phyloP scores from a whole-genome alignment of 1,139 yeast genomes.

The Kurtzmaniella quercitrusa region DNA sequence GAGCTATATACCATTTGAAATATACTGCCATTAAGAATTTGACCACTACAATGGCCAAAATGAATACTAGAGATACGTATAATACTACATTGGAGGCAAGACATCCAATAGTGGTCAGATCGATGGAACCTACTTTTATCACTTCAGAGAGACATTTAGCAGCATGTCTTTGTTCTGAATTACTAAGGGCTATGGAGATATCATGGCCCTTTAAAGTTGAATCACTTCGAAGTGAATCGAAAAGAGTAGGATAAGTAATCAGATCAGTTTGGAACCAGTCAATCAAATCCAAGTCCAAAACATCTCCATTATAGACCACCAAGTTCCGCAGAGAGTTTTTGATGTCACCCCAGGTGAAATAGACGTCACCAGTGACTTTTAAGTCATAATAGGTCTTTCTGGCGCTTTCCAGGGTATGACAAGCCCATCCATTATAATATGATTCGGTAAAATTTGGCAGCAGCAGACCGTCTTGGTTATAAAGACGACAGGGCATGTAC shows the following conservation, averaged over 20 bases:
- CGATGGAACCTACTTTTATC: slow-evolving; percentile 82
- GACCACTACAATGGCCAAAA: slow-evolving; percentile 68
- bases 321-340: slow-evolving; percentile 67
- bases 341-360: slow-evolving; percentile 87
- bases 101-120: slow-evolving; percentile 92
- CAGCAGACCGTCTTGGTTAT: slow-evolving; percentile 67
- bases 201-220: slow-evolving; percentile 67
- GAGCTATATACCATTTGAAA: slow-evolving; percentile 78
- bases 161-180: slow-evolving; percentile 60
- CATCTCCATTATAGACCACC: slow-evolving; percentile 84
- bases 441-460: slow-evolving; percentile 56
- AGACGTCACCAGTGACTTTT: slow-evolving; percentile 68
- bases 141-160: slow-evolving; percentile 88
- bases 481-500: slow-evolving; percentile 90
- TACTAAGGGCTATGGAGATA: slow-evolving; percentile 71
- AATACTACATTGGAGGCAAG: slow-evolving; percentile 85
- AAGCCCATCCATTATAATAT: slow-evolving; percentile 81
- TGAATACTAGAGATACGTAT: slow-evolving; percentile 75
- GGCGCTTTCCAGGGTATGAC: slow-evolving; percentile 75
- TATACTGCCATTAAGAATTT: slow-evolving; percentile 86
- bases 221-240: slow-evolving; percentile 59
- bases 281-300: slow-evolving; percentile 72
- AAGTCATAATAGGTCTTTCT: slow-evolving; percentile 64
- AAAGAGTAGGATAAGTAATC: slow-evolving; percentile 66
- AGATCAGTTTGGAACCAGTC: slow-evolving; percentile 71